Base-by-base conservation (phyloP, 129 eudicot species). In the Chrysanthemum lavandulifolium region DNA sequence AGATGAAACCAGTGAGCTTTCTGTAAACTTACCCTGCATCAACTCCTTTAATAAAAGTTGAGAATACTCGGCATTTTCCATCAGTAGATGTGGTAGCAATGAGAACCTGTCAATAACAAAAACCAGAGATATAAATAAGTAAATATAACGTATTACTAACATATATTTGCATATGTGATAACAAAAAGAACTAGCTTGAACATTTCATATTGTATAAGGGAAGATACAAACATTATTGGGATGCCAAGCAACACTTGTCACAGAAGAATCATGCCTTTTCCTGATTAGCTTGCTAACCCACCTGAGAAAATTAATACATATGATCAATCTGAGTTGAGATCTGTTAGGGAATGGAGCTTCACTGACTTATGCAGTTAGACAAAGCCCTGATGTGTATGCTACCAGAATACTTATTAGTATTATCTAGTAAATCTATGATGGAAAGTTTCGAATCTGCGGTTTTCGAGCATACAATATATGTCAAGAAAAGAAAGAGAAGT, bases 221-320 rank as follows among this genome's bases (percentile, higher is more conserved):
- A 71, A 73, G 48, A 68, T 49, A 81, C 96, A 50, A 62, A 90
- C 98, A 79, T 94, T 90, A 83, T 90, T 84, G 13, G 97, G 98
- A 87, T 94, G 98, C 98, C 98, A 94, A 67, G 98, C 96, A 49
- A 94, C 92, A 45, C 91, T 90, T 67, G 98, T 94, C 69, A 94
- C 98, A 64, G 98, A 94, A 33, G 98, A 94, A 72, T 94, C 90
- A 68, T 94, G 98, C 77, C 81, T 87, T 73, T 94, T 94, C 81
- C 98, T 82, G 75, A 94, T 94, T 76, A 94, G 92, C 84, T 94
- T 94, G 83, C 98, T 94, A 77, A 94, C 98, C 98, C 98, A 94
- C 98, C 98, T 94, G 96, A 52, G 63, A 63, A 62, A 72, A 82
- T 48, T 40, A 12, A 57, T 21, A 61, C 58, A 73, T 16, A 64